A percentile compares a stretch with the other conserved stretches of the same genome.
These are phyloP conservation scores for Pseudocercospora crystallina DNA, from an alignment of 2,329 filamentous ascomycete species.

Conservation along the genomic window DNA sequence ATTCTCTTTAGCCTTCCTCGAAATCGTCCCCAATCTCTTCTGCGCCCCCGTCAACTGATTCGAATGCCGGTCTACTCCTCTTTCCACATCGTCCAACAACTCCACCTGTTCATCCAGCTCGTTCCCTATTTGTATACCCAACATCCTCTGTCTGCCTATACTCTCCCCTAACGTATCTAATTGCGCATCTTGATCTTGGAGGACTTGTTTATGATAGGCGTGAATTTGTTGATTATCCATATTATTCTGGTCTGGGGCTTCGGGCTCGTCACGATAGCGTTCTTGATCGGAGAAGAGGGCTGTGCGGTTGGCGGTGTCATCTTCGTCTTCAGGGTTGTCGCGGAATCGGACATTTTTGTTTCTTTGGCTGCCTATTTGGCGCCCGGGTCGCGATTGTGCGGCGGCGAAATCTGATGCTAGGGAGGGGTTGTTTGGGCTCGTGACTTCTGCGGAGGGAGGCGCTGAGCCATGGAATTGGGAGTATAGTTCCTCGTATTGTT, in stretches of 20 bases:
- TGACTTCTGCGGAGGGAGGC: slow-evolving; percentile 53
- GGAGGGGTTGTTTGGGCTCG: slow-evolving; percentile 63
- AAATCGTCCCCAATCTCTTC: slow-evolving; percentile 68
- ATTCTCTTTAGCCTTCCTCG: slow-evolving; percentile 75
- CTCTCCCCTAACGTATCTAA: slow-evolving; percentile 83
- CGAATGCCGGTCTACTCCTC: slow-evolving; percentile 77
- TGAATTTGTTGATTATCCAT: slow-evolving; percentile 85
- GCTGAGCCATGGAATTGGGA: slow-evolving; percentile 73
- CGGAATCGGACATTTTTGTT: slow-evolving; percentile 70
- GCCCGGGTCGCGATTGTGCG: slow-evolving; percentile 53
- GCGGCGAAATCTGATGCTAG: slow-evolving; percentile 65
- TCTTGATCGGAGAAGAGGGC: slow-evolving; percentile 52
- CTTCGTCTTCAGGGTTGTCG: slow-evolving; percentile 55
- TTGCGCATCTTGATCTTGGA: slow-evolving; percentile 89
- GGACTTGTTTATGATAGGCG: slow-evolving; percentile 74
- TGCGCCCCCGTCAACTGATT: slow-evolving; percentile 72
- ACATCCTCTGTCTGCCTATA: slow-evolving; percentile 84
- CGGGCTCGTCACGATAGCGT: slow-evolving; percentile 68
- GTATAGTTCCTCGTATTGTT: slow-evolving; percentile 73
- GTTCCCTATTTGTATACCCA: slow-evolving; percentile 94
- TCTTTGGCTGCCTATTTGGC: slow-evolving; percentile 5
- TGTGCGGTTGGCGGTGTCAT: slow-evolving; percentile 55
- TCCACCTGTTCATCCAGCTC: slow-evolving; percentile 89
- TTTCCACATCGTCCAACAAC: slow-evolving; percentile 86
- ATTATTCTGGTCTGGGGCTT: slow-evolving; percentile 49